Conservation (phyloP, 495 filamentous ascomycete genomes). For the Lentithecium fluviatile region DNA sequence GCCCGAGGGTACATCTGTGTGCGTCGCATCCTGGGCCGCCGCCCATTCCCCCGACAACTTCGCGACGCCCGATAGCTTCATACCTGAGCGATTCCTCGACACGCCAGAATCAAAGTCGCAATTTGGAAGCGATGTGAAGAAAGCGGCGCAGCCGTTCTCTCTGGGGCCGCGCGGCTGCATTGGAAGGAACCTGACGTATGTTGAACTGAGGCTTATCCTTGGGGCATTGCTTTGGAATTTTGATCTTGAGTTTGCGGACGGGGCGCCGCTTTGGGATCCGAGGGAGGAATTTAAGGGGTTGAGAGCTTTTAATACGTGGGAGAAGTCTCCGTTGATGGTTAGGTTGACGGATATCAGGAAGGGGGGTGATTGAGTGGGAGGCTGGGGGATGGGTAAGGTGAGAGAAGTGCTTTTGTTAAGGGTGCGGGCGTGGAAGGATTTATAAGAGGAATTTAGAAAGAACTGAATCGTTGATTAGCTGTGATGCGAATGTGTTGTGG, state of each 20-base stretch:
- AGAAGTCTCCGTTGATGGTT: slow-evolving; percentile 35
- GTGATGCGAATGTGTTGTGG: too few species aligned
- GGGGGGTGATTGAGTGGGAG: slow-evolving; percentile 16
- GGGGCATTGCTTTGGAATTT: slow-evolving; percentile 40
- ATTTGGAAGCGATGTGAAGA: slow-evolving; percentile 34
- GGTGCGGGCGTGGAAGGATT: too few species aligned
- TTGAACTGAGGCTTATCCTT: slow-evolving; percentile 39
- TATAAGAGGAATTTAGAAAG: too few species aligned
- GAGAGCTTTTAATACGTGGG: slow-evolving; percentile 40
- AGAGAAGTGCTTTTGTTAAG: too few species aligned
- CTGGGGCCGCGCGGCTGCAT: slow-evolving; percentile 40
- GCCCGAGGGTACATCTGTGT: slow-evolving; percentile 38
- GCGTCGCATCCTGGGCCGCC: slow-evolving; percentile 28
- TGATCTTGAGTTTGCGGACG: slow-evolving; percentile 34
- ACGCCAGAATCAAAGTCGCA: background rate
- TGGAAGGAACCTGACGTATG: slow-evolving; percentile 36
- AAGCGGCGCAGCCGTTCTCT: slow-evolving; percentile 38
- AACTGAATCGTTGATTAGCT: too few species aligned
- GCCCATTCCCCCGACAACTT: slow-evolving; percentile 37
- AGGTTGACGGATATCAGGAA: slow-evolving; percentile 34
- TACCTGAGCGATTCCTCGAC: slow-evolving; percentile 40
- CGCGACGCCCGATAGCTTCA: slow-evolving; percentile 34
- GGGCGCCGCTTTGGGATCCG: slow-evolving; percentile 26
- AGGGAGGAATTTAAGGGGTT: slow-evolving; percentile 22
- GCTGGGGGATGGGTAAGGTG: too few species aligned